Evolutionary conservation across 1,284 basidiomycete genomes (phyloP), one percentile per base, ranked within the genome.

Genomic region (Neolentinus lepideus): DNA sequence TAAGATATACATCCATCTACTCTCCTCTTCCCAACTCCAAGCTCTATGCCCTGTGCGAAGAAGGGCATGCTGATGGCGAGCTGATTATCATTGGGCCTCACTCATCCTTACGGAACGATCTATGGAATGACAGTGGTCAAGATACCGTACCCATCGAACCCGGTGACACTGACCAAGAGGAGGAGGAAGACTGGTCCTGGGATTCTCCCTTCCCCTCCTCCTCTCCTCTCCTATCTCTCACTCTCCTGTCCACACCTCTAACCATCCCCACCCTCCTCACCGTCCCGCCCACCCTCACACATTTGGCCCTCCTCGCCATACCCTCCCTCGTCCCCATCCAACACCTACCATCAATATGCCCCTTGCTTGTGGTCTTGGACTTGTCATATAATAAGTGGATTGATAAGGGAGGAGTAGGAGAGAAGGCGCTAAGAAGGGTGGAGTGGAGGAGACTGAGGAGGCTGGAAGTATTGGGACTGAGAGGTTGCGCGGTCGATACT

Each of bases 331-430:
- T 81, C 21, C 71, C 79, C 1, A 61, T 89, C 16, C 75, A 82
- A 59, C 74, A 81, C 55, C 66, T 89, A 24, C 79, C 84, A 1
- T 67, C 66, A 6, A 65, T 79, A n/a, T 87, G 83, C 61, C 86
- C 86, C 0, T 65, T 84, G 22, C 66, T 89, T n/a, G 70, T 76
- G 29, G 62, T 83, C 22, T 66, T 89, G 38, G 86, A 89, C 63
- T 65, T 89, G 25, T 88, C 86, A 0, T 85, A 78, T 63, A 89
- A 88, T 59, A 54, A 58, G 1, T 89, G 87, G 86, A 67, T 89
- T 27, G 62, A 52, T 8, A 57, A 59, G 11, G 58, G 63, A 3
- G 66, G 63, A 14, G 71, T 68, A 21, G 69, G 65, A 9, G 61
- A 68, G 29, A 66, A 68, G 50, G 69, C 72, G 14, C 62, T 87